A percentile compares a stretch with the other conserved stretches of the same genome.
These are phyloP conservation scores for Aureobasidium sp. DNA, from an alignment of 2,329 filamentous ascomycete species.

Conservation along the genomic window DNA sequence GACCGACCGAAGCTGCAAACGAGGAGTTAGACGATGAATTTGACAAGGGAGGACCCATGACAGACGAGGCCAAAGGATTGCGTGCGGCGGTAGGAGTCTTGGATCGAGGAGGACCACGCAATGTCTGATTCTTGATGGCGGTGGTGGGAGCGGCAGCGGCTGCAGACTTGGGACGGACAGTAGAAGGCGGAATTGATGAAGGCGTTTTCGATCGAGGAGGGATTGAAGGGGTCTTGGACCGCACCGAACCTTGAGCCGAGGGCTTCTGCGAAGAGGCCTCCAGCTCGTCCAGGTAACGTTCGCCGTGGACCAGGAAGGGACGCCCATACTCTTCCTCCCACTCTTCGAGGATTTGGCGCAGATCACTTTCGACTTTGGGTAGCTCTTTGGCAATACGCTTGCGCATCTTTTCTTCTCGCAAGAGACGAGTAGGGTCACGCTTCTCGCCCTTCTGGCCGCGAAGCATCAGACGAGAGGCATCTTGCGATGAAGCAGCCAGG, in stretches of 20 bases:
- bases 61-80: conserved; percentile 23
- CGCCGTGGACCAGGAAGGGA: conserved; percentile 86
- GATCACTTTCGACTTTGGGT: conserved; percentile 80
- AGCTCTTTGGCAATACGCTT: conserved; percentile 95
- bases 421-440: conserved; percentile 85
- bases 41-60: conserved; percentile 20
- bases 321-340: conserved; percentile 95
- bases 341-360: conserved; percentile 69
- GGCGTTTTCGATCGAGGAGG: conserved; percentile 16
- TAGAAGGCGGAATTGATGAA: not conserved
- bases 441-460: conserved; percentile 89
- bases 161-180: conserved; percentile 24
- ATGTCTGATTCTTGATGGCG: conserved; percentile 2
- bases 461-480: conserved; percentile 86
- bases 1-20: conserved; percentile 31
- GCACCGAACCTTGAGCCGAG: conserved; percentile 31
- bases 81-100: conserved; percentile 34
- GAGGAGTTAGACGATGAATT: conserved; percentile 30
- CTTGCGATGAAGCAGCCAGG: conserved; percentile 82
- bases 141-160: conserved; percentile 29
- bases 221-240: conserved; percentile 63
- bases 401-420: conserved; percentile 96
- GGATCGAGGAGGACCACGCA: conserved; percentile 25
- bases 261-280: conserved; percentile 50
- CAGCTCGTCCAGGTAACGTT: conserved; percentile 83